Evolutionary conservation across 129 eudicot genomes (phyloP).

Genomic region (Artemisia annua): DNA sequence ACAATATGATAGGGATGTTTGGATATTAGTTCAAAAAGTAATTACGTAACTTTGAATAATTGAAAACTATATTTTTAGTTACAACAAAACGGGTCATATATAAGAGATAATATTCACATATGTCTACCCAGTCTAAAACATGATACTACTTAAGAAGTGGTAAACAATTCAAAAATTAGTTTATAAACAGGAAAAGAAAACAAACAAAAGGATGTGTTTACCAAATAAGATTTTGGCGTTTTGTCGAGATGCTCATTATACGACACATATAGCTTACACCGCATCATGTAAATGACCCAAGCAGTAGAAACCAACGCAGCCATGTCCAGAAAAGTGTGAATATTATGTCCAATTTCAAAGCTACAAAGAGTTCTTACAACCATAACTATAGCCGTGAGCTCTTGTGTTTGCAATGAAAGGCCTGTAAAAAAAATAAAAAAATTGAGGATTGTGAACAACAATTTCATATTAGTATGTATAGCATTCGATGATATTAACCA

Average conservation of each 20-base stretch:
- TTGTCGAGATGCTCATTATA: constrained; percentile 65
- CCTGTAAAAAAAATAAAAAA: constrained; percentile 37
- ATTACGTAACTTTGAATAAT: not conserved
- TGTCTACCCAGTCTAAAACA: no score
- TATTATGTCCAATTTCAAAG: constrained; percentile 52
- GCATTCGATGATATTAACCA: not conserved
- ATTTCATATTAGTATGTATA: not conserved
- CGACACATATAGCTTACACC: constrained; percentile 50
- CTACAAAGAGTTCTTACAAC: constrained; percentile 59
- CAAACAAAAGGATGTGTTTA: constrained; percentile 12
- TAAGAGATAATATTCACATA: no score
- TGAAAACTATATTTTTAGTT: no score
- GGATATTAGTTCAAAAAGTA: not conserved
- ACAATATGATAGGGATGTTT: not conserved
- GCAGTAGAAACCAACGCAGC: constrained; percentile 53
- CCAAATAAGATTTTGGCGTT: constrained; percentile 57
- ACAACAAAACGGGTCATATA: no score
- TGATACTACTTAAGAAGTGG: no score
- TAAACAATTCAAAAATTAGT: no score
- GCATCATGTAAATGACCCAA: constrained; percentile 90
- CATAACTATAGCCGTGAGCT: constrained; percentile 75
- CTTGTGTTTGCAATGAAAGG: constrained; percentile 81
- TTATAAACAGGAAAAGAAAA: no score
- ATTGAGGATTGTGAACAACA: not conserved
- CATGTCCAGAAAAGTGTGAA: constrained; percentile 75